phyloP scores from a whole-genome alignment of 257 asterid genomes.

The Jacaranda mimosifolia region DNA sequence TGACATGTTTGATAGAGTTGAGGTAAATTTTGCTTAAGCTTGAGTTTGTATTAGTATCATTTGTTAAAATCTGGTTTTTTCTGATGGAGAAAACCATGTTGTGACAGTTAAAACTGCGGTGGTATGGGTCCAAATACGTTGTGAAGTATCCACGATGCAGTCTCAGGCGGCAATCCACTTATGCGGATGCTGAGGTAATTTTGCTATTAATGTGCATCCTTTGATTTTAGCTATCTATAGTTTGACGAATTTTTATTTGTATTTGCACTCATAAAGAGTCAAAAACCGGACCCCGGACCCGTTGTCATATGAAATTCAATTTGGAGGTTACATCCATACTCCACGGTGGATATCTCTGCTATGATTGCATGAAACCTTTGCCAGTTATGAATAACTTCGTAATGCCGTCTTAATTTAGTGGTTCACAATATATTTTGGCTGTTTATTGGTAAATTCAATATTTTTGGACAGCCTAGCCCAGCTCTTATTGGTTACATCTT shows the following conservation, averaged over 20 bases:
- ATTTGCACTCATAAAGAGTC: not conserved
- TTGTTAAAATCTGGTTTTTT: constrained; percentile 17
- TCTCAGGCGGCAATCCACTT: constrained; percentile 85
- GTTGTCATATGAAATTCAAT: not conserved
- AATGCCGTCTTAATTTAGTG: not conserved
- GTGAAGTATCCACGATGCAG: constrained; percentile 98
- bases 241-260: not conserved
- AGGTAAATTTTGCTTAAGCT: constrained; percentile 54
- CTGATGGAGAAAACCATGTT: constrained; percentile 20
- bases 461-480: no score
- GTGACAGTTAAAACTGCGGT: constrained; percentile 77
- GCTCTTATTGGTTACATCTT: no score
- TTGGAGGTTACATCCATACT: not conserved
- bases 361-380: not conserved
- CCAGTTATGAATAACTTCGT: not conserved
- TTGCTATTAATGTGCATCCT: constrained; percentile 26
- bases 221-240: not conserved
- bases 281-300: no score
- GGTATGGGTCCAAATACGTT: constrained; percentile 89
- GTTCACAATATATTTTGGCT: not conserved
- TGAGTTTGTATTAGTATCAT: constrained; percentile 18
- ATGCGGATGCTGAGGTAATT: constrained; percentile 96
- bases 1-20: constrained; percentile 97
- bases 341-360: not conserved
- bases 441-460: not conserved